These are phyloP conservation scores for Tranzscheliella williamsii DNA, from an alignment of 1,284 basidiomycete genomes.

Conservation along the genomic window DNA sequence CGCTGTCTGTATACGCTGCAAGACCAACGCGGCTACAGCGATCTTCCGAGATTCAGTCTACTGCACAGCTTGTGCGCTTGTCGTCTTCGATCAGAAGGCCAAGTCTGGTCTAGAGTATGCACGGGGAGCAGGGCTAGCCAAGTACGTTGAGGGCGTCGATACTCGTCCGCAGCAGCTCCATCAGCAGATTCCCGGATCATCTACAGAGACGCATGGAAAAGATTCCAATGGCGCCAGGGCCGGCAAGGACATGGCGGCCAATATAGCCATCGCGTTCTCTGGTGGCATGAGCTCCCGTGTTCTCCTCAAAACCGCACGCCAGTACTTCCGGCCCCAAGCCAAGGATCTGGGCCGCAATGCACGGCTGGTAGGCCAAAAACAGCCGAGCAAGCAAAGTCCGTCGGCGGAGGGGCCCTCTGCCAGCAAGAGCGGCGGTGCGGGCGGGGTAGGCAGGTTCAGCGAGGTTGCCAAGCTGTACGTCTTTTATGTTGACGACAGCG, in stretches of 20 bases:
- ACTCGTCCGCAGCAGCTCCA: too few species aligned
- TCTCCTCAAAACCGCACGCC: slow-evolving; percentile 11
- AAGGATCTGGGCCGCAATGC: neutral
- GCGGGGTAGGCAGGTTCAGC: slow-evolving; percentile 18
- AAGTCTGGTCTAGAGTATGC: slow-evolving; percentile 43
- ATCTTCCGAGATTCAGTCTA: slow-evolving; percentile 47
- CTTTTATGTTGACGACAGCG: slow-evolving; percentile 47
- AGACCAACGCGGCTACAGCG: slow-evolving; percentile 12
- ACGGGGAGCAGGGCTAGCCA: slow-evolving; percentile 43
- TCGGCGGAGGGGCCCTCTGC: neutral
- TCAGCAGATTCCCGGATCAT: neutral
- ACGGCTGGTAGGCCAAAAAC: neutral
- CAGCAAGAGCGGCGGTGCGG: neutral
- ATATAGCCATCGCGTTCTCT: slow-evolving; percentile 25
- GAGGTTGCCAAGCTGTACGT: slow-evolving; percentile 48
- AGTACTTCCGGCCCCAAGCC: slow-evolving; percentile 25
- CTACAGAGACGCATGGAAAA: neutral
- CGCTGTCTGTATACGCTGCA: slow-evolving; percentile 42
- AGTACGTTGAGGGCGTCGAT: slow-evolving; percentile 29
- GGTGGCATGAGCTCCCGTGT: slow-evolving; percentile 19
- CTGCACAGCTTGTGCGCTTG: slow-evolving; percentile 39
- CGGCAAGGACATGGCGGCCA: slow-evolving; percentile 11
- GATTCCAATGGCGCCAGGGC: neutral
- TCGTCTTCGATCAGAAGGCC: slow-evolving; percentile 44
- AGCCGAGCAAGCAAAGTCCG: too few species aligned